Base-by-base conservation (phyloP, 2,329 filamentous ascomycete species). In the Fusarium albidum region DNA sequence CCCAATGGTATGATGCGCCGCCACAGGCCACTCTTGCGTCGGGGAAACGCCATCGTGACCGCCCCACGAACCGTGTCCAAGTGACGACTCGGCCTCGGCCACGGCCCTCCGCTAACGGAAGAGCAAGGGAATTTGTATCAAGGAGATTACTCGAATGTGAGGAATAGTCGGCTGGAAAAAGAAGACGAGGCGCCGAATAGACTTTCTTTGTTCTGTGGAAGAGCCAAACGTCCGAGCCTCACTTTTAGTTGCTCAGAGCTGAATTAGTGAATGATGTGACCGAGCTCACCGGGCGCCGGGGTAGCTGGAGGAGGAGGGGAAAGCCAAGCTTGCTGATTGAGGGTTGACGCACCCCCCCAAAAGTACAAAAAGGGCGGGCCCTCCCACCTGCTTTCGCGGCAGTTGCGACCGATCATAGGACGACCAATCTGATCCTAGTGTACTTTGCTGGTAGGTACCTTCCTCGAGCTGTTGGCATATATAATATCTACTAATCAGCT, bases 301-400 rank as follows among this genome's bases (percentile, higher is more conserved):
- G 29, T 37, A 51, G 43, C 43, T 42, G 41, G 17, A 25, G 32
- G 11, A 26, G 28, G 38, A 28, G 29, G 17, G n/a, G 32, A 35
- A 10, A 8, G 14, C 12, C 33, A 17, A 10, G 18, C 29, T 18
- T 32, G 29, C 46, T 27, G 18, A 31, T 41, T 21, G 32, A 33
- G 40, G 39, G 42, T 42, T 27, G 44, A 26, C 25, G 29, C 38
- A 48, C 44, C 49, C 38, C 49, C 44, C 49, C 49, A 65, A 65
- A 65, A 67, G 64, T 69, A 69, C 67, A 69, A 68, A 69, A 69
- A 66, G 67, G 67, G 65, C 63, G 65, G 66, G 66, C 61, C 58
- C 53, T 66, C 67, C 67, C 67, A 61, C 66, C 55, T 60, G 53
- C 56, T 54, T 55, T 64, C 46, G 52, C 52, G 60, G 60, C 46